Evolutionary conservation across 163 green algal genomes (phyloP).

Genomic region (Chlamydomonas reinhardtii): DNA sequence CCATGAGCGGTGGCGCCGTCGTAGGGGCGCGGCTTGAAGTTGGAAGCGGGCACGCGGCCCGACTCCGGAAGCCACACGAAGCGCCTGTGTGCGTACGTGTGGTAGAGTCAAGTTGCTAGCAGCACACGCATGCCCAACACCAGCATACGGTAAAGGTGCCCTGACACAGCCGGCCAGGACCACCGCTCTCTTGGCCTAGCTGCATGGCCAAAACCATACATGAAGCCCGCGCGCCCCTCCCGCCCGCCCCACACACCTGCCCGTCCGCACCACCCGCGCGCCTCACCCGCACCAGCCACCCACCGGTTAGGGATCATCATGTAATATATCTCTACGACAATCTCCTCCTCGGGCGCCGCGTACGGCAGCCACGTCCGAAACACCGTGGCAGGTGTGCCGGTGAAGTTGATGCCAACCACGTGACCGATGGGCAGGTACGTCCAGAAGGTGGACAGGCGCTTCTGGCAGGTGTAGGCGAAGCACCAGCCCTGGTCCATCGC

Average conservation of each 20-base stretch:
- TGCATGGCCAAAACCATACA: too few species aligned
- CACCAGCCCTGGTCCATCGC: constrained; percentile 67
- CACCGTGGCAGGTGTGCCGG: constrained; percentile 58
- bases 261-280: neutral
- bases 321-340: constrained; percentile 57
- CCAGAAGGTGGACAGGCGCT: constrained; percentile 70
- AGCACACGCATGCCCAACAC: neutral
- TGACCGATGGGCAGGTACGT: constrained; percentile 54
- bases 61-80: constrained; percentile 49
- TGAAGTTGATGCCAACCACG: constrained; percentile 60
- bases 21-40: constrained; percentile 35
- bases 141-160: neutral
- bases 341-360: constrained; percentile 36
- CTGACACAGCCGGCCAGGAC: too few species aligned
- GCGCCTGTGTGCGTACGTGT: neutral
- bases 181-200: too few species aligned
- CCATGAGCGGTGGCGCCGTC: constrained; percentile 53
- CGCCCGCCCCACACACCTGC: neutral
- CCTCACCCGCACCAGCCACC: too few species aligned
- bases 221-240: too few species aligned
- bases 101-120: too few species aligned
- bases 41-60: constrained; percentile 16
- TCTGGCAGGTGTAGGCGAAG: constrained; percentile 76
- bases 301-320: constrained; percentile 33
- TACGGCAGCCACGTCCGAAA: constrained; percentile 62